Evolutionary conservation across 768 basidiomycete species (phyloP), one percentile per base, ranked within the genome.

Genomic region (Tremella mesenterica): DNA sequence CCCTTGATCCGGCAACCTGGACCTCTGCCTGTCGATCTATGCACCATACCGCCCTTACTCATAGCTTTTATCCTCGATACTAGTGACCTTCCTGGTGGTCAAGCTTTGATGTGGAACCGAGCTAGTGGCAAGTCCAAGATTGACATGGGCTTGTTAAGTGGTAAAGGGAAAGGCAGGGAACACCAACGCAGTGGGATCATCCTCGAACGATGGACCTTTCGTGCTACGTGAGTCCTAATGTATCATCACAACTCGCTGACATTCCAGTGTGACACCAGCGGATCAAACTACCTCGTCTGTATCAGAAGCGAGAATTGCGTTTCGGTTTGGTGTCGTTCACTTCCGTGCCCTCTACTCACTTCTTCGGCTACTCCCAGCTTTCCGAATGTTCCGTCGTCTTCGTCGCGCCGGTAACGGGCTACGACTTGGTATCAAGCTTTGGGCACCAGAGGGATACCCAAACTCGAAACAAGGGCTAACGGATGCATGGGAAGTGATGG

Each of bases 31-130:
- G 31, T 48, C n/a, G 50, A 54, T 20, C 41, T 57, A 31, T 54
- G 44, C 23, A 44, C 52, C 4, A 56, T 70, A 27, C 71, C 71
- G 21, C 71, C 71, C 1, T 56, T 72, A 4, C 56, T 73, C 7
- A 58, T 73, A 20, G 71, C 71, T 8, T 73, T 73, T 54, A 71
- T 69, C 2, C 60, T 73, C 9, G 71, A 73, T 50, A 64, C 65
- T 2, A 64, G 63, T 25, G 71, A 70, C 51, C 21, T 72, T 3
- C 64, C 64, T 0, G 58, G 44, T 18, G 56, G 57, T 8, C 66
- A 70, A 25, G 70, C 68, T 1, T 43, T 72, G 39, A 52, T 70
- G 27, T 70, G 64, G 61, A 62, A 62, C 41, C 43, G 57, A n/a
- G 44, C 46, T 13, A 47, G 52, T 8, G 57, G 44, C 25, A 62